These are phyloP conservation scores for Trichosanthes truncata DNA, from an alignment of 306 rosid species.

Conservation along the genomic window DNA sequence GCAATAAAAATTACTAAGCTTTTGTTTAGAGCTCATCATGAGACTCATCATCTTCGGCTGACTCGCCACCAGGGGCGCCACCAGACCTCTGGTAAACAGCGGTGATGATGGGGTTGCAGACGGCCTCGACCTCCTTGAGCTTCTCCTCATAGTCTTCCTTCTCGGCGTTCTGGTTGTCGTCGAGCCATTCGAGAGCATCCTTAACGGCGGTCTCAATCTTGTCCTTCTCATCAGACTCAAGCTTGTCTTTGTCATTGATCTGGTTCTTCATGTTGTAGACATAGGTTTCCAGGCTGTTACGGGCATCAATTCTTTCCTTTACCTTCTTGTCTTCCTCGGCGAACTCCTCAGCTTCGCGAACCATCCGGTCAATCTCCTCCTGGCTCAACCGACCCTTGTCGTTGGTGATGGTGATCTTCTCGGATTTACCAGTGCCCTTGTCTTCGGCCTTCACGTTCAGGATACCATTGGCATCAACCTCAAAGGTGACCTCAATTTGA, in stretches of 20 bases:
- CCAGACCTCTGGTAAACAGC: conserved; percentile 86
- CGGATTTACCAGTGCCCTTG: conserved; percentile 96
- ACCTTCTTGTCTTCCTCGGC: conserved; percentile 96
- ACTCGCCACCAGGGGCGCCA: conserved; percentile 55
- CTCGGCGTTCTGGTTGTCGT: conserved; percentile 81
- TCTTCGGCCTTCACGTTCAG: conserved; percentile 91
- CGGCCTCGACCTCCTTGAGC: conserved; percentile 88
- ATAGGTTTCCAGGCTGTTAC: conserved; percentile 82
- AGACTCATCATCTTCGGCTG: conserved; percentile 61
- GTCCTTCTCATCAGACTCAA: conserved; percentile 90
- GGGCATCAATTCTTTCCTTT: conserved; percentile 89
- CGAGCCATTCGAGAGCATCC: conserved; percentile 95
- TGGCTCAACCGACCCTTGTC: conserved; percentile 96
- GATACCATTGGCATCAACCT: conserved; percentile 98
- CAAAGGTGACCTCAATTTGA: conserved; percentile 97
- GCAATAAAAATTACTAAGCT: conserved; percentile 3
- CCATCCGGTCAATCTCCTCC: conserved; percentile 96
- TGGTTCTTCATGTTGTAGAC: conserved; percentile 96
- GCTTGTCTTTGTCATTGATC: conserved; percentile 86
- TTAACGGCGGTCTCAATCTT: conserved; percentile 82
- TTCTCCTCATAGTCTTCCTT: conserved; percentile 96
- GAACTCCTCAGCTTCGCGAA: conserved; percentile 90
- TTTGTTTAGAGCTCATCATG: conserved; percentile 72
- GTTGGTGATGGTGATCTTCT: conserved; percentile 95
- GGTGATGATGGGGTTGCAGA: conserved; percentile 87